These are phyloP conservation scores for Apiospora arundinis DNA, from an alignment of 2,329 filamentous ascomycete genomes.

Conservation along the genomic window DNA sequence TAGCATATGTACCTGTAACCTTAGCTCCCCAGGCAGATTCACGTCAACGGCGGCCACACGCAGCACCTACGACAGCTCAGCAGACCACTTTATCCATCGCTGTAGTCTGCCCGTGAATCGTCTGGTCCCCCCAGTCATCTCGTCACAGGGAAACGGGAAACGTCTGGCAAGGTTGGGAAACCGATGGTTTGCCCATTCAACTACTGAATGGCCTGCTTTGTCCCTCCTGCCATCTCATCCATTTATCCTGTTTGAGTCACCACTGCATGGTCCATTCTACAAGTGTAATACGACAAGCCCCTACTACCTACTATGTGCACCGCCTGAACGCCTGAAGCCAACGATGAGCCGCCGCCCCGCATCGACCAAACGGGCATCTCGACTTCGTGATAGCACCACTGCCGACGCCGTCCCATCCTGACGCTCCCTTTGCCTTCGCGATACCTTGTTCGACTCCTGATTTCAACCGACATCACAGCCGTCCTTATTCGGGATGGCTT, in stretches of 20 bases:
- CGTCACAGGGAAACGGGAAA: constrained; percentile 17
- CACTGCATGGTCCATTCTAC: background rate
- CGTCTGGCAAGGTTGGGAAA: constrained; percentile 17
- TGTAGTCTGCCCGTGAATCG: background rate
- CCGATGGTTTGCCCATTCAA: background rate
- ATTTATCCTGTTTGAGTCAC: constrained; percentile 8
- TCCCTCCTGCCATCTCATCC: constrained; percentile 18
- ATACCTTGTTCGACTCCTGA: background rate
- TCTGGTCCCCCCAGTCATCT: constrained; percentile 13
- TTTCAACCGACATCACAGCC: constrained; percentile 8
- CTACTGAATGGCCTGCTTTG: constrained; percentile 1
- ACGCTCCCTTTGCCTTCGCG: background rate
- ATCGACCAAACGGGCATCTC: constrained; percentile 26
- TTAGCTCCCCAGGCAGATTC: constrained; percentile 5
- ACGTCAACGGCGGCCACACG: constrained; percentile 11
- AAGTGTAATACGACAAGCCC: background rate
- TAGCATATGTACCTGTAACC: constrained; percentile 17
- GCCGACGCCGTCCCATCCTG: constrained; percentile 18
- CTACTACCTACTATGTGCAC: constrained; percentile 10
- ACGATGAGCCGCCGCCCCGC: constrained; percentile 29
- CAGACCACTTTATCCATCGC: constrained; percentile 10
- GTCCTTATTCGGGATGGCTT: constrained; percentile 63
- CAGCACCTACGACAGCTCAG: constrained; percentile 16
- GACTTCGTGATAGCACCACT: constrained; percentile 26
- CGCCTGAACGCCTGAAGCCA: constrained; percentile 18